Base-by-base conservation (phyloP, 257 asterid species). In the Jasminum sambac region DNA sequence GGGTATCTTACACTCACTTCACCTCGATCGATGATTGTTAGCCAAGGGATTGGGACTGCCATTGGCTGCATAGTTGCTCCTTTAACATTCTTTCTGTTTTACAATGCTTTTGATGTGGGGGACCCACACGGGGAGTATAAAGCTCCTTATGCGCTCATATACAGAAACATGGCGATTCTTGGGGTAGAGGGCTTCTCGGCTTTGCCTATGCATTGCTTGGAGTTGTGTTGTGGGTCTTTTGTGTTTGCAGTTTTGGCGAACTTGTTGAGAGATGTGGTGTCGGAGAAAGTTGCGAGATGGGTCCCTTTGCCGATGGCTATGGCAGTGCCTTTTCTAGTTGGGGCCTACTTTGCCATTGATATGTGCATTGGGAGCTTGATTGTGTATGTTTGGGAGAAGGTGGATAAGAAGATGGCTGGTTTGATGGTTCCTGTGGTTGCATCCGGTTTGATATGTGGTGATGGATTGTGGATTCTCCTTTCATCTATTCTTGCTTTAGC, bases 141-240 rank as follows among this genome's bases (percentile, higher is more conserved):
- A 55, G 86, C 86, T 2, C 86, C 86, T 8, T 78, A 82, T 4
- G 88, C 85, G 0, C 8, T 83, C 14, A 78, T 84, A 34, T 84
- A 83, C 8, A 60, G 85, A 40, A 83, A 83, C 80, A 83, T 80
- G 85, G 88, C 85, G 1, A 80, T 83, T 55, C 81, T 83, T 5
- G 88, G 88, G 16, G 88, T 84, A 2, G 82, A 84, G 59, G 88
- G 88, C n/a, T 83, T 80, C 75, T 80, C 88, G 0, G 85, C 88
- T 2, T 52, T 84, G 58, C 88, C 85, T 5, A 71, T 55, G 11
- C 82, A 84, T 60, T 84, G 84, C 61, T 62, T 80, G 77, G 73
- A 84, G 77, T 72, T 84, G 5, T 84, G 88, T 46, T 84, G 71
- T 6, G 88, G 77, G 44, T 84, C 78, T 36, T 84, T 84, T 6